Base-by-base conservation (phyloP, 345 rosid species). In the Carallia pectinifolia region DNA sequence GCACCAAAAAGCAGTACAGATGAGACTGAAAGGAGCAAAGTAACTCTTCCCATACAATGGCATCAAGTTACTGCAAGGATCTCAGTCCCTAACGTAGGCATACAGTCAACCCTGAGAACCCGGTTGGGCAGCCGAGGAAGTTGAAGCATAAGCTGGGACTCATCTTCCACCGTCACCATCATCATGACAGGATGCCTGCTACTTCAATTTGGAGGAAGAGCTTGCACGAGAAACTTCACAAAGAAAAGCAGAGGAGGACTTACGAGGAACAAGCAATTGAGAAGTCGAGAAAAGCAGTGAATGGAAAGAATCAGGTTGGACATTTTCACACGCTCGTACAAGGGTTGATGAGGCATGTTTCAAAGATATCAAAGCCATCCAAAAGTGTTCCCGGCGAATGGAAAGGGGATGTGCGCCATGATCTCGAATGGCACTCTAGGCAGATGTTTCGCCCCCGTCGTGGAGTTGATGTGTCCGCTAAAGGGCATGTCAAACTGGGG, bases 91-190 rank as follows among this genome's bases (percentile, higher is more conserved):
- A 2, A 4, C 19, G 6, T 7, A 68, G 52, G 54, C 13, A 18
- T 34, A 8, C 7, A 44, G 50, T 44, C 50, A 12, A 18, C 30
- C 44, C 19, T 6, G 56, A 44, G 18, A 64, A 65, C 78, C 71
- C 13, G 15, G 53, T 78, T 3, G 92, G 94, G 48, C 31, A 75
- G 65, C 44, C 88, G 66, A 84, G 70, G 70, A 82, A 89, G 74
- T 55, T 90, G 6, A 88, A 83, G 85, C 75, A 87, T 62, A 90
- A 82, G 75, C 61, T 90, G 4, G 90, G 90, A 6, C 77, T 85
- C 29, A 84, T 87, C 18, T 81, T 90, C 62, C 96, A 86, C 52
- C 90, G 88, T 30, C 89, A 88, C 15, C 68, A 55, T 34, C 64
- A 5, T 8, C 34, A 62, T 7, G 30, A 38, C n/a, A 61, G 9